Percentiles rank a stretch among this genome's conserved stretches.
phyloP scores from a whole-genome alignment of 1,139 yeast species.

The Diutina rugosa region DNA sequence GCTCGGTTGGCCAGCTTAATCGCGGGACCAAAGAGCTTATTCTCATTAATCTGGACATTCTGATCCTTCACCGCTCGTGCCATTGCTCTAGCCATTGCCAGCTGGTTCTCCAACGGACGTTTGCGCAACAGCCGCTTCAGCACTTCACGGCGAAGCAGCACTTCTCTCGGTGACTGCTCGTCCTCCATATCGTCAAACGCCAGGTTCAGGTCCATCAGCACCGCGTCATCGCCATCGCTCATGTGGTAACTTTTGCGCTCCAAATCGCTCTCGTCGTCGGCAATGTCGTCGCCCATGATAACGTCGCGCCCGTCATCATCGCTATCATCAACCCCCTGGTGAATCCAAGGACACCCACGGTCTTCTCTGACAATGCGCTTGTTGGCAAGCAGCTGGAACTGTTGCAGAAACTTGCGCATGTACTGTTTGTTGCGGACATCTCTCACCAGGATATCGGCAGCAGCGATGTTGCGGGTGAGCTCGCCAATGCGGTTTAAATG shows the following conservation, averaged over 20 bases:
- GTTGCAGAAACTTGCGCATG: not conserved
- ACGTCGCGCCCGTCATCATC: not conserved
- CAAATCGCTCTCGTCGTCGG: slow-evolving; percentile 4
- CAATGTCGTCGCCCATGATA: slow-evolving; percentile 3
- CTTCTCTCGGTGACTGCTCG: slow-evolving; percentile 5
- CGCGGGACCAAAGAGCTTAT: not conserved
- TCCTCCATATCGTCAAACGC: slow-evolving; percentile 16
- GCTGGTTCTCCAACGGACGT: not conserved
- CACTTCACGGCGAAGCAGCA: not conserved
- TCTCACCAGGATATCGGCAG: not conserved
- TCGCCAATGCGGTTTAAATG: not conserved
- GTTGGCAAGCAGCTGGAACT: not conserved
- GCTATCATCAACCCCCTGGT: not conserved
- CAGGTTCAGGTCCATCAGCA: slow-evolving; percentile 3
- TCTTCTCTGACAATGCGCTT: not conserved
- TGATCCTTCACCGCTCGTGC: not conserved
- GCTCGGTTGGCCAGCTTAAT: not conserved
- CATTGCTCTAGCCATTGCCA: not conserved
- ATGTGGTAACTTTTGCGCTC: not conserved
- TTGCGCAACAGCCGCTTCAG: not conserved
- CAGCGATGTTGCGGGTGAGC: not conserved
- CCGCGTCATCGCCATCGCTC: slow-evolving; percentile 5
- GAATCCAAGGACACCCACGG: not conserved
- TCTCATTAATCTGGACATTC: not conserved
- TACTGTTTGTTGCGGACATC: not conserved